phyloP scores from a whole-genome alignment of 164 flowering plant genomes.

The Magnolia sinica region DNA sequence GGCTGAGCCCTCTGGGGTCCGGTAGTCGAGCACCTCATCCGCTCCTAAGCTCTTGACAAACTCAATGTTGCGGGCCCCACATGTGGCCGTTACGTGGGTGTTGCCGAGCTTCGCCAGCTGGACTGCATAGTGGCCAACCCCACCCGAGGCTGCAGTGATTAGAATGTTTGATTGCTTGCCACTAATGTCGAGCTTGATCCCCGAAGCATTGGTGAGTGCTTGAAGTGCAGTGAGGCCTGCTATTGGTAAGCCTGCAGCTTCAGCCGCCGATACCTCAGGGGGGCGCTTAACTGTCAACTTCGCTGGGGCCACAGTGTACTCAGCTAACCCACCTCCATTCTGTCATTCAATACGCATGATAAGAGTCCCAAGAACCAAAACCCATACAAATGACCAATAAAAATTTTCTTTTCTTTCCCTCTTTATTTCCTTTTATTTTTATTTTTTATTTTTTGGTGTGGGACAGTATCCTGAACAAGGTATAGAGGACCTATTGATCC shows the following conservation, averaged over 20 bases:
- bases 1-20: constrained; percentile 45
- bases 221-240: constrained; percentile 40
- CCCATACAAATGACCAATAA: background rate
- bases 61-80: constrained; percentile 46
- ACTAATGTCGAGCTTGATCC: constrained; percentile 29
- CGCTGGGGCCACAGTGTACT: constrained; percentile 28
- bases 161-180: constrained; percentile 28
- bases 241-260: constrained; percentile 31
- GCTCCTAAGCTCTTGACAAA: constrained; percentile 45
- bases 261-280: constrained; percentile 31
- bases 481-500: too few species aligned
- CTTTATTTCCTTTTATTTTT: too few species aligned
- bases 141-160: constrained; percentile 44
- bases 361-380: background rate
- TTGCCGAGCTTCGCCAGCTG: constrained; percentile 44
- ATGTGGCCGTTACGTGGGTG: constrained; percentile 38
- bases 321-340: constrained; percentile 45
- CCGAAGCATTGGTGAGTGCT: constrained; percentile 27
- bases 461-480: too few species aligned
- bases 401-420: too few species aligned
- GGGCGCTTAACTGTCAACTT: constrained; percentile 33
- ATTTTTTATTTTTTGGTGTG: too few species aligned
- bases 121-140: constrained; percentile 44
- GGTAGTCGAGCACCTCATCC: constrained; percentile 49
- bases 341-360: constrained; percentile 13